Conservation (phyloP, 352 stramenopile species). For the Thalassiosira hispida region DNA sequence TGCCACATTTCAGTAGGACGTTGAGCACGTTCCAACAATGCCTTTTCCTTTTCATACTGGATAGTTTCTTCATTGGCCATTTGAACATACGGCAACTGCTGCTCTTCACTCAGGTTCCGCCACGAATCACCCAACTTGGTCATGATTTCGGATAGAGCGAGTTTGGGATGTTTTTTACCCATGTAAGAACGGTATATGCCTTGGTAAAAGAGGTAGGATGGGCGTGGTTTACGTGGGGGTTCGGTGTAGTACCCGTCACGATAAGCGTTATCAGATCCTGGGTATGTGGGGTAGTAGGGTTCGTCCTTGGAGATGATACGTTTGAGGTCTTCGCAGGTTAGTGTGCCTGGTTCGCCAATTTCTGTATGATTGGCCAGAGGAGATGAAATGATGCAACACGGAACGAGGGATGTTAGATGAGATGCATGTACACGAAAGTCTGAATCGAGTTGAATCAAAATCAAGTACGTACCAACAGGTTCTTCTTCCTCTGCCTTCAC, state of each 20-base stretch:
- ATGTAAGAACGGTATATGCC: slow-evolving; percentile 77
- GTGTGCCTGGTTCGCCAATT: slow-evolving; percentile 53
- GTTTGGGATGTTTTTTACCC: slow-evolving; percentile 66
- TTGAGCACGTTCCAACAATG: slow-evolving; percentile 80
- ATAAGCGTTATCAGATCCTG: slow-evolving; percentile 83
- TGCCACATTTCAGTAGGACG: slow-evolving; percentile 84
- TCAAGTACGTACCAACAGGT: slow-evolving; percentile 21
- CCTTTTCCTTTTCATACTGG: slow-evolving; percentile 79
- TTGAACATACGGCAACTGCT: slow-evolving; percentile 75
- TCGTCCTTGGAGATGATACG: slow-evolving; percentile 72
- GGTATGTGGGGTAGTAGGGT: slow-evolving; percentile 77
- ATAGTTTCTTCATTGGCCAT: slow-evolving; percentile 77
- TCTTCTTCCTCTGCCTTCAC: slow-evolving; percentile 45
- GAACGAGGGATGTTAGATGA: neutral
- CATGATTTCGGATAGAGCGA: slow-evolving; percentile 75
- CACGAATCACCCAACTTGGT: slow-evolving; percentile 79
- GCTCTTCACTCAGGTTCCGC: slow-evolving; percentile 69
- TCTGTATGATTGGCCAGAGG: slow-evolving; percentile 34
- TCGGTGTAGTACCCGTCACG: slow-evolving; percentile 84
- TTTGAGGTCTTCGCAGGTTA: slow-evolving; percentile 70
- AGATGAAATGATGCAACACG: slow-evolving; percentile 3
- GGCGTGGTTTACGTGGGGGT: slow-evolving; percentile 80
- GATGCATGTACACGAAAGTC: slow-evolving; percentile 1
- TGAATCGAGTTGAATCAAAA: neutral
- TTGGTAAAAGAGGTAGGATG: slow-evolving; percentile 86